Conservation (phyloP, 1,284 basidiomycete genomes). For the Cystobasidiaceae sp. region DNA sequence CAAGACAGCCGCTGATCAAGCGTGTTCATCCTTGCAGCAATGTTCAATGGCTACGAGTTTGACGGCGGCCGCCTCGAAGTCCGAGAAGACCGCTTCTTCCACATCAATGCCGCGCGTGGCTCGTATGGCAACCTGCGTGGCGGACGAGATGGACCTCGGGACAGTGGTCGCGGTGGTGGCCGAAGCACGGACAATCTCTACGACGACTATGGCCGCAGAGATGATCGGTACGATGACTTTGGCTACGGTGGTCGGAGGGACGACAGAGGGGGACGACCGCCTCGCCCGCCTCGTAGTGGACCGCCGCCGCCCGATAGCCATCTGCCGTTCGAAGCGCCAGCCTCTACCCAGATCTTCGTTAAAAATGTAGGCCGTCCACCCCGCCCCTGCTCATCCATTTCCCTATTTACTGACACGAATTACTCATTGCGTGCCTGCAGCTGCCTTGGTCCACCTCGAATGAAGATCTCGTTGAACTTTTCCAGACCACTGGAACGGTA, state of each 20-base stretch:
- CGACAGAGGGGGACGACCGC: conserved; percentile 48
- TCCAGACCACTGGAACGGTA: conserved; percentile 94
- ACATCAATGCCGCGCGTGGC: conserved; percentile 67
- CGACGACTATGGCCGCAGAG: conserved; percentile 62
- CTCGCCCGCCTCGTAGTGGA: conserved; percentile 44
- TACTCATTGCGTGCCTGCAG: conserved; percentile 49
- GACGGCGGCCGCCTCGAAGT: conserved; percentile 88
- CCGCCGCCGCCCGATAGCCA: conserved; percentile 11
- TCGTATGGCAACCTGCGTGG: conserved; percentile 79
- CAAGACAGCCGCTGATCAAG: conserved; percentile 39
- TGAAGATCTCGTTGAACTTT: conserved; percentile 94
- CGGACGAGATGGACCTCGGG: conserved; percentile 52
- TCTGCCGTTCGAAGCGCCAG: conserved; percentile 55
- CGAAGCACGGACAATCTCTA: conserved; percentile 65
- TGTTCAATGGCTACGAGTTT: conserved; percentile 94
- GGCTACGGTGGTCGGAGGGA: conserved; percentile 47
- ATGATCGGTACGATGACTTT: conserved; percentile 47
- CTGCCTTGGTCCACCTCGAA: conserved; percentile 99
- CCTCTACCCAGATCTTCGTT: conserved; percentile 94
- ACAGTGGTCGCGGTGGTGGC: conserved; percentile 41
- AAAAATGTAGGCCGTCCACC: conserved; percentile 70
- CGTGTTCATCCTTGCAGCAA: conserved; percentile 53
- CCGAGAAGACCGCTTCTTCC: conserved; percentile 82
- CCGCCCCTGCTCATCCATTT: background rate
- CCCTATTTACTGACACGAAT: background rate